Conservation (phyloP, 257 asterid species). For the Capsicum baccatum region DNA sequence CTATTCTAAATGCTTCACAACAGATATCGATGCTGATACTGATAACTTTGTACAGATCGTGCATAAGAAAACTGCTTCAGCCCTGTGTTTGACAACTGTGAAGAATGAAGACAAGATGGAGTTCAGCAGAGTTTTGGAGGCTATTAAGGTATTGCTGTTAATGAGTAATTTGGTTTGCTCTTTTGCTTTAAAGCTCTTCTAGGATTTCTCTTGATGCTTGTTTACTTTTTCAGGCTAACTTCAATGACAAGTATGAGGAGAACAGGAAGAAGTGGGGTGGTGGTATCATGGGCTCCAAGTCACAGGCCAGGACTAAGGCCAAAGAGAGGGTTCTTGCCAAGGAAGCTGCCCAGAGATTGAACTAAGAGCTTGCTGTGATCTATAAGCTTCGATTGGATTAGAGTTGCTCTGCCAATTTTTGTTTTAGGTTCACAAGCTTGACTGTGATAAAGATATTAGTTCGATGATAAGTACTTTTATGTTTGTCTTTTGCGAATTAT, state of each 20-base stretch:
- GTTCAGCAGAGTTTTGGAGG: conserved; percentile 50
- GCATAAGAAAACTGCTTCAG: conserved; percentile 53
- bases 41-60: conserved; percentile 34
- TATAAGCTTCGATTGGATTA: background rate
- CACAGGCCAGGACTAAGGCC: conserved; percentile 56
- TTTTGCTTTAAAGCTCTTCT: background rate
- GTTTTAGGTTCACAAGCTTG: conserved; percentile 11
- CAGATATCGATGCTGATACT: background rate
- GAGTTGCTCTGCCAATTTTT: background rate
- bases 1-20: background rate
- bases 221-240: conserved; percentile 47
- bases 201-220: background rate
- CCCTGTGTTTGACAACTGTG: conserved; percentile 50
- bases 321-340: conserved; percentile 52
- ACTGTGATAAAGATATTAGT: background rate
- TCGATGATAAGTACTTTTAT: background rate
- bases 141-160: conserved; percentile 44
- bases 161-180: background rate
- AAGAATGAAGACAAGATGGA: conserved; percentile 57
- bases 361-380: conserved; percentile 25
- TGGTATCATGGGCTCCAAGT: conserved; percentile 55
- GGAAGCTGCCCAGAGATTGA: conserved; percentile 51
- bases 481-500: background rate
- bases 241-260: conserved; percentile 54
- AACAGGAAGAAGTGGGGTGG: conserved; percentile 57